phyloP scores from a whole-genome alignment of 2,329 filamentous ascomycete genomes.

The Mycosphaerelloides madeirae region DNA sequence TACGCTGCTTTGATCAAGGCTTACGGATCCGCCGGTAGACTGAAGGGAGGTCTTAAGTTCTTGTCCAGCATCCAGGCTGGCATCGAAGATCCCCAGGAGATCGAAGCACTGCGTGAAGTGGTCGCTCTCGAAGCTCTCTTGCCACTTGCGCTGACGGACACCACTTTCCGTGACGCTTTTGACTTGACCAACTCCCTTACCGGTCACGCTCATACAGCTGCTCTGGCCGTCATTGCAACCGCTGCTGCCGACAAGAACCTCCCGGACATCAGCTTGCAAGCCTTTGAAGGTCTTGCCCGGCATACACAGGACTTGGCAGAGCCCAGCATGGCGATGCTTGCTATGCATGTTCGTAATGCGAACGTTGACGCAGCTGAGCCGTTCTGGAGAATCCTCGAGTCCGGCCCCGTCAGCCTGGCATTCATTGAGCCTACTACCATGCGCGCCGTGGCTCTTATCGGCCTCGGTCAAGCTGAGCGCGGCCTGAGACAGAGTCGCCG shows the following conservation, averaged over 20 bases:
- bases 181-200: conserved; percentile 62
- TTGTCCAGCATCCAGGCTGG: conserved; percentile 69
- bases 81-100: conserved; percentile 41
- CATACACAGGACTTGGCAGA: conserved; percentile 43
- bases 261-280: conserved; percentile 59
- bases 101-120: conserved; percentile 57
- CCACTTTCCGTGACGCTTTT: conserved; percentile 68
- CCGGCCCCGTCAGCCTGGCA: conserved; percentile 56
- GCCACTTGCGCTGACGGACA: conserved; percentile 66
- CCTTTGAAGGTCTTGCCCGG: conserved; percentile 48
- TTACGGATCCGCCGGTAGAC: conserved; percentile 75
- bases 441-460: conserved; percentile 84
- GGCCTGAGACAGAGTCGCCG: conserved; percentile 72
- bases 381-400: conserved; percentile 72
- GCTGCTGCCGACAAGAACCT: conserved; percentile 76
- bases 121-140: conserved; percentile 73
- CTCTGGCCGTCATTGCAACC: conserved; percentile 69
- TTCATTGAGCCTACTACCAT: conserved; percentile 86
- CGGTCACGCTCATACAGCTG: conserved; percentile 53
- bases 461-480: conserved; percentile 77
- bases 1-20: conserved; percentile 90
- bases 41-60: conserved; percentile 78
- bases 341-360: conserved; percentile 77
- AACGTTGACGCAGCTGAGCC: conserved; percentile 71
- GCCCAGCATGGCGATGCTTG: conserved; percentile 75